Evolutionary conservation across 345 rosid genomes (phyloP), one percentile per base, ranked within the genome.

Genomic region (Arabidopsis suecica): DNA sequence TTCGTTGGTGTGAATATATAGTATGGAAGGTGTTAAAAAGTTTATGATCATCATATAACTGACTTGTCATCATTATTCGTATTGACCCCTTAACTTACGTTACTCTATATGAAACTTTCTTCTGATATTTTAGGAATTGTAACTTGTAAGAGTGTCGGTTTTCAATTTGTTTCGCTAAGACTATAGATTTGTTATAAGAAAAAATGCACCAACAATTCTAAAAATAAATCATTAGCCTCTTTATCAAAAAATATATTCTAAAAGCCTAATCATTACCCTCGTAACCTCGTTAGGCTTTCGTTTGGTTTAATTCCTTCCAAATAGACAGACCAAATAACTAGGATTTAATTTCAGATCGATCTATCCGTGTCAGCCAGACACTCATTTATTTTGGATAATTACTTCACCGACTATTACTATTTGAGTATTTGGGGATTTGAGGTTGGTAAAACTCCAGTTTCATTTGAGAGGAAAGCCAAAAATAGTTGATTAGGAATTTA

Each of bases 21-120:
- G 47, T 58, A 34, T 67, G 60, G 37, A 34, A 48, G 37, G 23
- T 14, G 37, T 53, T 36, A 36, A 11, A 67, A 67, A 37, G 60
- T 54, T 54, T n/a, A 54, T 68, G 61, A 68, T 68, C 32, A 28
- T 28, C 55, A 22, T 42, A 55, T 41, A 69, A 69, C 20, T 56
- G 41, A 68, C 9, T 9, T 38, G 51, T 51, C 33, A 67, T 67
- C 22, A 67, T 67, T 22, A 64, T 32, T 16, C 56, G 28, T 16
- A 16, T 47, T 49, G 65, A 48, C 58, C 11, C 22, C 18, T 37
- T 10, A 60, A 60, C 7, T 60, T 60, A 61, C 61, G 59, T 71
- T 23, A 60, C 49, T 37, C 68, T 49, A 50, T 36, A 7, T 33
- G 23, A 2, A 56, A 10, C 0, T 41, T 23, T 28, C 18, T 25